A percentile compares a stretch with the other conserved stretches of the same genome.
Evolutionary conservation across 139 green algal species (phyloP).

Genomic region (Mychonastes homosphaera): DNA sequence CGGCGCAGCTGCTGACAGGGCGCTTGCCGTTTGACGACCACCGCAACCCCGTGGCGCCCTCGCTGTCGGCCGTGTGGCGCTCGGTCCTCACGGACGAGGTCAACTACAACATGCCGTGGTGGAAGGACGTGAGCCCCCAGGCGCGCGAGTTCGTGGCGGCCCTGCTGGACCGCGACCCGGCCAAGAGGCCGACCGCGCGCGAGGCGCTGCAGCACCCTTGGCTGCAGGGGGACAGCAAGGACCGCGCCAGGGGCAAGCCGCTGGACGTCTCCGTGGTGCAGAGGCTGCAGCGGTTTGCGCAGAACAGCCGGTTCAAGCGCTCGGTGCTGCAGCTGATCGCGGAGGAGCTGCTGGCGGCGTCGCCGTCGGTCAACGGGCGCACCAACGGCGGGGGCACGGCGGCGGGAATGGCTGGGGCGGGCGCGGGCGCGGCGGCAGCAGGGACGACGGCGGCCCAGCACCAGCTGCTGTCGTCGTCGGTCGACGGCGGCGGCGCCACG

Average conservation of each 20-base stretch:
- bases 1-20: slow-evolving; percentile 70
- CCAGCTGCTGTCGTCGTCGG: background rate
- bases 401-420: background rate
- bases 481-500: background rate
- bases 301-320: slow-evolving; percentile 49
- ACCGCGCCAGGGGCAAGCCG: slow-evolving; percentile 29
- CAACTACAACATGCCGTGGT: slow-evolving; percentile 38
- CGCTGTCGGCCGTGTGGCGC: slow-evolving; percentile 61
- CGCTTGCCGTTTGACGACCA: slow-evolving; percentile 78
- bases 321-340: slow-evolving; percentile 76
- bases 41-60: slow-evolving; percentile 44
- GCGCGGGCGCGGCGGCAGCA: slow-evolving; percentile 7
- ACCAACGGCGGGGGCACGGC: background rate
- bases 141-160: slow-evolving; percentile 69
- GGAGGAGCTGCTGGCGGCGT: slow-evolving; percentile 47
- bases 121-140: slow-evolving; percentile 58
- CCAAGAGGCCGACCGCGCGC: slow-evolving; percentile 52
- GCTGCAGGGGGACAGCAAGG: slow-evolving; percentile 22
- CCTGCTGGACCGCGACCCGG: slow-evolving; percentile 59
- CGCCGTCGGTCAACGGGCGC: background rate
- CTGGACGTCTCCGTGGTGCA: slow-evolving; percentile 53
- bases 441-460: background rate
- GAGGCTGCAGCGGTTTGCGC: slow-evolving; percentile 67
- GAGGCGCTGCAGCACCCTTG: slow-evolving; percentile 62
- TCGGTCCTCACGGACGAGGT: slow-evolving; percentile 20